These are phyloP conservation scores for Scenedesmus sp. DNA, from an alignment of 163 green algal species.

Conservation along the genomic window DNA sequence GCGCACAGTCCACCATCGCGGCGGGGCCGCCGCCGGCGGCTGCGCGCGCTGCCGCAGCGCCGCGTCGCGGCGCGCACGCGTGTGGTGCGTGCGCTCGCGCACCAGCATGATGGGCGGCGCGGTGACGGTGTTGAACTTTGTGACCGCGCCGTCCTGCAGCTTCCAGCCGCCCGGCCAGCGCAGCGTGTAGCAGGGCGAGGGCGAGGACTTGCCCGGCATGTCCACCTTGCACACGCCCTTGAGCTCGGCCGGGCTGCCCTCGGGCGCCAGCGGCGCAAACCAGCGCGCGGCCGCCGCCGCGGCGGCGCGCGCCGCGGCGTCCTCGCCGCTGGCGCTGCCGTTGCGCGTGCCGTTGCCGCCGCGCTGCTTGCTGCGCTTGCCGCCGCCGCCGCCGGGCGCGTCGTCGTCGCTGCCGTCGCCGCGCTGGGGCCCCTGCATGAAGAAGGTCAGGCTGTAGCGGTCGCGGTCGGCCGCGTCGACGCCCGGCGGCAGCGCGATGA, in stretches of 20 bases:
- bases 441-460: slow-evolving; percentile 37
- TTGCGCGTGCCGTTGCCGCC: slow-evolving; percentile 23
- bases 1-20: neutral
- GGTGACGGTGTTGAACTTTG: slow-evolving; percentile 74
- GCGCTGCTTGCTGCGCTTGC: neutral
- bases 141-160: slow-evolving; percentile 69
- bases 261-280: neutral
- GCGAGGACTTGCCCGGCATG: slow-evolving; percentile 5
- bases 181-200: slow-evolving; percentile 60
- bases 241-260: neutral
- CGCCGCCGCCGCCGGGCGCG: neutral
- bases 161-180: slow-evolving; percentile 77
- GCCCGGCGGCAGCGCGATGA: slow-evolving; percentile 40
- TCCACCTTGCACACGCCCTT: slow-evolving; percentile 15
- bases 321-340: neutral
- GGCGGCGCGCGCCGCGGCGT: no score
- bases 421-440: slow-evolving; percentile 19
- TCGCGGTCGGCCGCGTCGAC: slow-evolving; percentile 9
- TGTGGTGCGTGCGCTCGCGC: slow-evolving; percentile 9
- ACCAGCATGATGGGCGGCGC: slow-evolving; percentile 84
- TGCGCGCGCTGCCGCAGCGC: neutral
- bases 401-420: slow-evolving; percentile 31
- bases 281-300: slow-evolving; percentile 16
- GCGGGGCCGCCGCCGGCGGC: no score
- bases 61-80: no score